A percentile compares a stretch with the other conserved stretches of the same genome.
These are phyloP conservation scores for Rheum nobile DNA, from an alignment of 148 eudicot species.

Conservation along the genomic window DNA sequence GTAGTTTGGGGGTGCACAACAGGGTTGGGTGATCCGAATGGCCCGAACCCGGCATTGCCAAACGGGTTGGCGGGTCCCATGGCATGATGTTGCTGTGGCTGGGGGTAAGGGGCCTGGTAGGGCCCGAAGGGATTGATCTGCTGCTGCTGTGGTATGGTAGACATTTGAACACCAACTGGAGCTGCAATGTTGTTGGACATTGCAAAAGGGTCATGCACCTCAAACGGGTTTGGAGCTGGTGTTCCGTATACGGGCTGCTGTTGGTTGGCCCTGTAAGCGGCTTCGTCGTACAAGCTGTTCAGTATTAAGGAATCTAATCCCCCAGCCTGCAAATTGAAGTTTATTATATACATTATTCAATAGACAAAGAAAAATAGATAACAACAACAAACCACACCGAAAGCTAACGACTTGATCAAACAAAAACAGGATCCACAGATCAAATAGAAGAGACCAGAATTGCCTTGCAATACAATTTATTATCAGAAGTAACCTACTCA, in stretches of 20 bases:
- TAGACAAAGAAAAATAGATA: neutral
- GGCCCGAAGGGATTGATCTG: constrained; percentile 53
- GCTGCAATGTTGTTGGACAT: constrained; percentile 53
- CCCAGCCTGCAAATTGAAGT: constrained; percentile 47
- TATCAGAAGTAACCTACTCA: no score
- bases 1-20: constrained; percentile 18
- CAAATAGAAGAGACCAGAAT: neutral
- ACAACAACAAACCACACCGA: neutral
- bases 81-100: constrained; percentile 26
- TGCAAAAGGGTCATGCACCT: constrained; percentile 58
- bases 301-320: constrained; percentile 90
- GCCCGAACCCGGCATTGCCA: constrained; percentile 24
- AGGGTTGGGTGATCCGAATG: constrained; percentile 16
- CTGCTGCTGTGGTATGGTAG: constrained; percentile 35
- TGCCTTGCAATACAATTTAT: neutral
- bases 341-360: neutral
- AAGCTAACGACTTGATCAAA: no score
- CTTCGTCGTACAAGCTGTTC: constrained; percentile 81
- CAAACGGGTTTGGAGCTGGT: constrained; percentile 32
- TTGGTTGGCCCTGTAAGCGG: constrained; percentile 80
- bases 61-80: constrained; percentile 29
- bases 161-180: constrained; percentile 64
- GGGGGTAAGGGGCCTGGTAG: constrained; percentile 46
- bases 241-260: constrained; percentile 66
- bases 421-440: neutral